Evolutionary conservation across 2,329 filamentous ascomycete species (phyloP).

Genomic region (Aspergillus fischeri): DNA sequence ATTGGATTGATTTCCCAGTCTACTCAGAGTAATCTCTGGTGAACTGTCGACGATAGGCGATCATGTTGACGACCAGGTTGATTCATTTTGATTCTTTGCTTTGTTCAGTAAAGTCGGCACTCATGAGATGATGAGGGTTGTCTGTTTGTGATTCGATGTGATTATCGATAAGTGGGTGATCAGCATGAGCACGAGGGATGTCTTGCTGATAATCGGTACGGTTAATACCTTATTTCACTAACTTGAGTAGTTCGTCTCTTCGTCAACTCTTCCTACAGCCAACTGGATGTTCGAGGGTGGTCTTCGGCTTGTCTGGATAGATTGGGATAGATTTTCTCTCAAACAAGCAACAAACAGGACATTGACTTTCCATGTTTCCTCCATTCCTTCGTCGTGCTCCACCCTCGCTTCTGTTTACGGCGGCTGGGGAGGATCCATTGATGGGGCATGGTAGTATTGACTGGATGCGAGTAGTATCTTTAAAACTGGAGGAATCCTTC

Average conservation of each 20-base stretch:
- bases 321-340: neutral
- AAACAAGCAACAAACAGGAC: neutral
- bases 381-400: conserved; percentile 3
- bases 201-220: neutral
- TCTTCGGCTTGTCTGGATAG: neutral
- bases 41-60: too few species aligned
- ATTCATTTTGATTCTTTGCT: neutral
- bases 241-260: neutral
- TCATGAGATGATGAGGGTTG: neutral
- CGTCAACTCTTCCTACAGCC: neutral
- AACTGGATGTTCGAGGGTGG: too few species aligned
- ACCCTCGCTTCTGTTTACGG: conserved; percentile 13
- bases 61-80: neutral
- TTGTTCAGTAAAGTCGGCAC: neutral
- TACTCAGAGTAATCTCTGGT: neutral
- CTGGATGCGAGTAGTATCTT: neutral
- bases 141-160: neutral
- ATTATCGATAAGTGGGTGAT: neutral
- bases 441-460: neutral
- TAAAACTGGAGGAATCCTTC: neutral
- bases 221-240: neutral
- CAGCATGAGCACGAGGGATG: neutral
- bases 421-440: conserved; percentile 1
- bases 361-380: neutral
- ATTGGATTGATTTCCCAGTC: neutral